Evolutionary conservation across 306 rosid genomes (phyloP), one percentile per base, ranked within the genome.

Genomic region (Sesbania bispinosa): DNA sequence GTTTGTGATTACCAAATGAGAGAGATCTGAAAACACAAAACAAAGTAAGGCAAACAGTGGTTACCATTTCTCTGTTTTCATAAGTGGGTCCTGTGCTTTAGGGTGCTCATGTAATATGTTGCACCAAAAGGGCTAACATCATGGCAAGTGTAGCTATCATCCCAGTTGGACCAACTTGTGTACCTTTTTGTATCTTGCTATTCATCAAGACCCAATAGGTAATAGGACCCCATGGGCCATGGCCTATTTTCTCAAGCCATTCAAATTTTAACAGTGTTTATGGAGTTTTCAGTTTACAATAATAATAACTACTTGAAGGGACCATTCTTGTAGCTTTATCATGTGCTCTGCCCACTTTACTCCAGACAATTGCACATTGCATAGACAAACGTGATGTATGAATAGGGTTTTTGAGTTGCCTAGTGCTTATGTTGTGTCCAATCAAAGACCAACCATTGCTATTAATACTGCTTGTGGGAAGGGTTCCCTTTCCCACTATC

Each of bases 281-380:
- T n/a, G n/a, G n/a, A n/a, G 53, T 47, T 60, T 70, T 70, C n/a
- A 67, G 38, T 69, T 52, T 58, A 60, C 30, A 46, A 32, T n/a
- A n/a, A n/a, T n/a, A n/a, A n/a, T 45, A 75, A 71, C 29, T 14
- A 39, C 77, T 36, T 15, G 52, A 70, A 55, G 85, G 87, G 87
- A 60, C 81, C 92, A 85, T 32, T 10, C 0, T 46, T 41, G 30
- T 11, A n/a, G 18, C 78, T 69, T 74, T 60, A 60, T 35, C 86
- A 79, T 89, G 87, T 79, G 87, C 75, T 41, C 11, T 80, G 87
- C 27, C 47, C 61, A 75, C 70, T 38, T 57, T 26, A 46, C 24
- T 55, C 38, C 10, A 52, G 88, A 87, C 90, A 89, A 67, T 4
- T 54, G 80, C 88, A 79, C 85, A 81, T 79, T 78, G 73, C 29